Evolutionary conservation across 2,329 filamentous ascomycete species (phyloP), one percentile per base, ranked within the genome.

Genomic region (Rugonectria rugulosa): DNA sequence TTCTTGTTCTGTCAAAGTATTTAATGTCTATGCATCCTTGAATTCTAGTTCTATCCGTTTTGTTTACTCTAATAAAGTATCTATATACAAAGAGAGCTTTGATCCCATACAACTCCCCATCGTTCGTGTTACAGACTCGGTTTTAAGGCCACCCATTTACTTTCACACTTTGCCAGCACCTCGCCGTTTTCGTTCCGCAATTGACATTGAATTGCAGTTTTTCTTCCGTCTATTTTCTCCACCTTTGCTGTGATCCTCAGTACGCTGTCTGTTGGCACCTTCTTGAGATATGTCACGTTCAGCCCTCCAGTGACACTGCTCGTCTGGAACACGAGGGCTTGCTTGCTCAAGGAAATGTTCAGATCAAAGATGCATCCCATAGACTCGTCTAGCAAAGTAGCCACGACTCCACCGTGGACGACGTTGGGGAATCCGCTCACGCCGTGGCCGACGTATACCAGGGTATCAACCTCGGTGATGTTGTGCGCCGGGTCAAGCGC

Each of bases 341-440:
- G 51, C 54, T 75, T 74, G 2, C 66, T 66, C 31, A 76, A 59
- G 0, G 67, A 68, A 17, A 59, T 50, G 23, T 77, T 77, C 6
- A 75, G 60, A 44, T 76, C 74, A 19, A 72, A 68, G 15, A 77
- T 53, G 2, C 65, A 62, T 4, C 73, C 73, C 59, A 74, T 70
- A 5, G 70, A 60, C 66, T 77, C 75, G 42, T 77, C 75, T 20
- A 73, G 55, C 48, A 77, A 57, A 5, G 74, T 62, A 29, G 70
- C 69, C 8, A 67, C 63, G 40, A 76, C 58, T 10, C 75, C 75
- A 6, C 75, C 75, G 49, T 77, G 75, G 2, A 75, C 56, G 9
- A 76, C 54, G 7, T 62, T 62, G 1, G 68, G 61, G 27, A 69
- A 72, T 2, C 75, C 73, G 6, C 66, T 69, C 5, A 76, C 60